Conservation (phyloP, 2,329 filamentous ascomycete species). For the Colletotrichum zoysiae region DNA sequence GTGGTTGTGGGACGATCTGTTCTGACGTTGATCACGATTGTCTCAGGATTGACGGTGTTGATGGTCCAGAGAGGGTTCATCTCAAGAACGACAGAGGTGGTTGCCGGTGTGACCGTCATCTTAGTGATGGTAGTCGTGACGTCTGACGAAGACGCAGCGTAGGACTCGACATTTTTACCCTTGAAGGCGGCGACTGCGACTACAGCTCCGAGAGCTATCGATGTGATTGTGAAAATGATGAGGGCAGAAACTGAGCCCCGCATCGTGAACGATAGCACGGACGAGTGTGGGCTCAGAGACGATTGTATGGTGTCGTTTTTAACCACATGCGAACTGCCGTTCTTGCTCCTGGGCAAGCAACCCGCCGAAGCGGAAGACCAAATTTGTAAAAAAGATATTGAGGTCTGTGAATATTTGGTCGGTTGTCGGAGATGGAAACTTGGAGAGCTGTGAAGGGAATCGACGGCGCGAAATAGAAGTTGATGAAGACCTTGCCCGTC, state of each 20-base stretch:
- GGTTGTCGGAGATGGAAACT: neutral
- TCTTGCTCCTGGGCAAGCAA: neutral
- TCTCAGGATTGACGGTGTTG: neutral
- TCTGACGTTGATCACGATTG: neutral
- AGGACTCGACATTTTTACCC: neutral
- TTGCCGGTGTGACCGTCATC: neutral
- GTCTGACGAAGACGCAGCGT: neutral
- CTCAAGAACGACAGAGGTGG: neutral
- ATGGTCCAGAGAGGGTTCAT: conserved; percentile 3
- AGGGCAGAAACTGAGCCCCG: neutral
- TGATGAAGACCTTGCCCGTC: neutral
- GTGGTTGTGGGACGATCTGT: neutral
- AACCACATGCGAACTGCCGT: neutral
- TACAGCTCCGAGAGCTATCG: neutral
- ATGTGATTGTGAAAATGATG: neutral
- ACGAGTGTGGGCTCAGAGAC: neutral
- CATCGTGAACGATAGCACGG: neutral
- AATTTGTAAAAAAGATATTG: neutral
- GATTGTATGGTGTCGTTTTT: neutral
- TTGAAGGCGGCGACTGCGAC: neutral
- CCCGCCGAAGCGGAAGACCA: neutral
- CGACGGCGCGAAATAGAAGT: neutral
- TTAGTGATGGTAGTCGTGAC: neutral
- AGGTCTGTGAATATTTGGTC: too few species aligned
- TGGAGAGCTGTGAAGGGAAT: neutral